Conservation (phyloP, 2,329 filamentous ascomycete genomes). For the Mycosphaerella sp. region DNA sequence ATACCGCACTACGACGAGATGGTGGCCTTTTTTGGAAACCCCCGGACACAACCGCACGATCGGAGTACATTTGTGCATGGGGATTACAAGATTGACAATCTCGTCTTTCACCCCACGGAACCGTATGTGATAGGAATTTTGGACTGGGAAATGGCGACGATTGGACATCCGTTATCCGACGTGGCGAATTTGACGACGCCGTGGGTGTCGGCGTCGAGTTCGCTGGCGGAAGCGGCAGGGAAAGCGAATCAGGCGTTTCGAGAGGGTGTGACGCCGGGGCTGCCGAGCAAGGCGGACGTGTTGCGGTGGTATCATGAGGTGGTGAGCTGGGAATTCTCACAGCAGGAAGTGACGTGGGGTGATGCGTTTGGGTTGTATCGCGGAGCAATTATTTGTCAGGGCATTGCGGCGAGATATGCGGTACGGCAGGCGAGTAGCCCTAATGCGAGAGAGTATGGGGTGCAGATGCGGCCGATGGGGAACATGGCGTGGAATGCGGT, state of each 20-base stretch:
- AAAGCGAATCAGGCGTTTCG: constrained; percentile 50
- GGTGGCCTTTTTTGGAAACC: constrained; percentile 68
- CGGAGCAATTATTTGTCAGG: constrained; percentile 65
- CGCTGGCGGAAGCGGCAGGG: constrained; percentile 36
- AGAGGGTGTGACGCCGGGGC: constrained; percentile 57
- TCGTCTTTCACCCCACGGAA: constrained; percentile 76
- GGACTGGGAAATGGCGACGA: constrained; percentile 98
- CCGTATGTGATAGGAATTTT: constrained; percentile 85
- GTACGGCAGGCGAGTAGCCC: constrained; percentile 82
- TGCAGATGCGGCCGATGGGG: constrained; percentile 63
- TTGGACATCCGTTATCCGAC: constrained; percentile 92
- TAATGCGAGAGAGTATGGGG: constrained; percentile 66
- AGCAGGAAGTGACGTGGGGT: constrained; percentile 55
- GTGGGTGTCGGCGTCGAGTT: constrained; percentile 38
- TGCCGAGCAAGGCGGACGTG: constrained; percentile 55
- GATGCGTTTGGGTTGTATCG: constrained; percentile 58
- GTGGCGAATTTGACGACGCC: constrained; percentile 66
- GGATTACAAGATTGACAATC: constrained; percentile 75
- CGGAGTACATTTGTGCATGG: constrained; percentile 78
- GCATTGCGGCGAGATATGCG: constrained; percentile 85
- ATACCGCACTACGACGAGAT: constrained; percentile 79
- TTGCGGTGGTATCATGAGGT: constrained; percentile 61
- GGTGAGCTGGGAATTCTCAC: constrained; percentile 62
- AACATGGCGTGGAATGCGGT: constrained; percentile 73
- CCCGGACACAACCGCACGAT: constrained; percentile 65